Evolutionary conservation across 495 filamentous ascomycete genomes (phyloP).

Genomic region (Annulohypoxylon stygium): DNA sequence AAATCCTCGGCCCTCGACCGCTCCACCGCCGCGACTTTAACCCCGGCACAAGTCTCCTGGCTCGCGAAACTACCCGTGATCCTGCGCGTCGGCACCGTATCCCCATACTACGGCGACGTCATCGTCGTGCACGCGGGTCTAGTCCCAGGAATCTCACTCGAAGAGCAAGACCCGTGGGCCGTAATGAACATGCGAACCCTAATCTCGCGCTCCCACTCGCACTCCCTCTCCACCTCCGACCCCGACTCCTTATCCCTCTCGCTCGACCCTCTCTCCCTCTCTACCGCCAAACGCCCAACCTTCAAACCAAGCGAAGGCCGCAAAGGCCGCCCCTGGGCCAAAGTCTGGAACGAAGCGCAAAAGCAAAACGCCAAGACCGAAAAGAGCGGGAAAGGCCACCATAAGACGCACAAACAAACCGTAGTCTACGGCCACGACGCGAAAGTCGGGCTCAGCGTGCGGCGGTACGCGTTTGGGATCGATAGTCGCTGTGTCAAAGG

Average conservation of each 20-base stretch:
- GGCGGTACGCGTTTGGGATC: slow-evolving; percentile 80
- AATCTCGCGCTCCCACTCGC: slow-evolving; percentile 36
- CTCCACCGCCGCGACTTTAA: slow-evolving; percentile 54
- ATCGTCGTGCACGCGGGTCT: slow-evolving; percentile 88
- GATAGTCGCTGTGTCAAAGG: slow-evolving; percentile 86
- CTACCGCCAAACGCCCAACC: slow-evolving; percentile 7
- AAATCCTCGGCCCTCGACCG: slow-evolving; percentile 41
- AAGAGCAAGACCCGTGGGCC: slow-evolving; percentile 80
- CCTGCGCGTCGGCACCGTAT: slow-evolving; percentile 72
- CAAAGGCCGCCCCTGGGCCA: slow-evolving; percentile 75
- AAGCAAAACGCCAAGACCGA: slow-evolving; percentile 10
- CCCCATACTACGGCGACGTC: slow-evolving; percentile 66
- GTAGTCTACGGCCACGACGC: slow-evolving; percentile 91
- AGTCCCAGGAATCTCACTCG: slow-evolving; percentile 76
- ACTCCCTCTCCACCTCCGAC: not conserved
- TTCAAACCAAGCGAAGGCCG: slow-evolving; percentile 45
- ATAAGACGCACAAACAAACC: slow-evolving; percentile 68
- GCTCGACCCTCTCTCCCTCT: not conserved
- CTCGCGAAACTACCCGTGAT: slow-evolving; percentile 80
- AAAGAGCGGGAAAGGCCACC: slow-evolving; percentile 2
- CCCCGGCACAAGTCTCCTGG: slow-evolving; percentile 72
- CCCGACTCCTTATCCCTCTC: not conserved
- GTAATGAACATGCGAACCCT: slow-evolving; percentile 95
- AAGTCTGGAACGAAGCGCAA: slow-evolving; percentile 64
- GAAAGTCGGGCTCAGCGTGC: slow-evolving; percentile 73